Conservation (phyloP, 2,329 filamentous ascomycete species). For the Sclerotinia trifoliorum region DNA sequence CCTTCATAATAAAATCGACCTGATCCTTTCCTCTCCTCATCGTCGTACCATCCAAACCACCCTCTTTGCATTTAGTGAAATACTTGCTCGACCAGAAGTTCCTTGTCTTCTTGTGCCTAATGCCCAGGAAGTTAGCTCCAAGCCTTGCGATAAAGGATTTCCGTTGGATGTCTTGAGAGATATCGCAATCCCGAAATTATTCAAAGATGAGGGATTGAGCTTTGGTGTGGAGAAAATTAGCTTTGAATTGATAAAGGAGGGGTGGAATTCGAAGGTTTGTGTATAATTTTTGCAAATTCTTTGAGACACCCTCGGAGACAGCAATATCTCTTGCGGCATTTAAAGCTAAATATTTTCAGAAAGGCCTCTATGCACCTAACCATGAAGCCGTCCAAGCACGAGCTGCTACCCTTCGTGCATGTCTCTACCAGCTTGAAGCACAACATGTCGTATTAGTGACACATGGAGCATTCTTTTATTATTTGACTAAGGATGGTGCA, state of each 20-base stretch:
- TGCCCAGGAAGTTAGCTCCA: background rate
- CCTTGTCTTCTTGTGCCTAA: background rate
- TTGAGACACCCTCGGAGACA: too few relatives aligned
- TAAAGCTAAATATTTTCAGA: background rate
- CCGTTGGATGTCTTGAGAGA: background rate
- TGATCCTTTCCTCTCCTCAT: background rate
- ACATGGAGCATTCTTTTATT: background rate
- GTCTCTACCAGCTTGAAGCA: background rate
- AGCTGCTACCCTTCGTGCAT: background rate
- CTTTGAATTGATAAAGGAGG: background rate
- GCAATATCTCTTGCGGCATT: background rate
- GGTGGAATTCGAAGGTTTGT: background rate
- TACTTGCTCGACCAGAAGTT: background rate
- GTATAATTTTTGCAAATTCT: accelerated
- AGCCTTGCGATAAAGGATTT: background rate
- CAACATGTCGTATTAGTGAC: background rate
- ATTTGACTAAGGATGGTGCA: background rate
- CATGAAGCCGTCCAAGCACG: background rate
- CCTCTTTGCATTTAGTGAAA: background rate
- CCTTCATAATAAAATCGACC: background rate
- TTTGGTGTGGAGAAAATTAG: background rate
- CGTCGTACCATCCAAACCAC: background rate
- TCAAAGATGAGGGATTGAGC: background rate
- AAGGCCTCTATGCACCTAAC: background rate
- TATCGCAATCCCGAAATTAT: background rate